Evolutionary conservation across 2,329 filamentous ascomycete genomes (phyloP).

Genomic region (Chalara sp.): DNA sequence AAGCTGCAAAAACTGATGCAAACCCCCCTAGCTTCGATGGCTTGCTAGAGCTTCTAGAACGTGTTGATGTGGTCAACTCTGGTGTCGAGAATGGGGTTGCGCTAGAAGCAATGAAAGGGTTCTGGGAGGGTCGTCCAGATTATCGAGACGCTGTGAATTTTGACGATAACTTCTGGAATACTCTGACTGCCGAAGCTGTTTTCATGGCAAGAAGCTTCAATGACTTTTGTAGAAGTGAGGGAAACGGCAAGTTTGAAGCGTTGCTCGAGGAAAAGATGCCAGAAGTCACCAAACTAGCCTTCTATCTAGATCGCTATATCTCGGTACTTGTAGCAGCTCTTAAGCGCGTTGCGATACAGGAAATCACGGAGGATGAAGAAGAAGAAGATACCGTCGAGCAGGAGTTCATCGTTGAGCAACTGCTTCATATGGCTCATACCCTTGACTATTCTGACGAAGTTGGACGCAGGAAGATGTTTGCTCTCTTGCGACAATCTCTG

Average conservation of each 20-base stretch:
- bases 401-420: slow-evolving; percentile 92
- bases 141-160: slow-evolving; percentile 69
- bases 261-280: slow-evolving; percentile 90
- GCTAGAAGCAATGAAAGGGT: slow-evolving; percentile 88
- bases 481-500: slow-evolving; percentile 76
- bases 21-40: slow-evolving; percentile 70
- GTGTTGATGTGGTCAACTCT: slow-evolving; percentile 88
- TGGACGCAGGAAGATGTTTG: slow-evolving; percentile 92
- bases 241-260: slow-evolving; percentile 66
- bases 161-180: slow-evolving; percentile 72
- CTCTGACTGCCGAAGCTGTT: slow-evolving; percentile 74
- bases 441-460: slow-evolving; percentile 98
- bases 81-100: slow-evolving; percentile 86
- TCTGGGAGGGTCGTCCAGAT: slow-evolving; percentile 89
- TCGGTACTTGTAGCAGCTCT: slow-evolving; percentile 59
- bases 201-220: slow-evolving; percentile 93
- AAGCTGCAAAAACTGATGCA: slow-evolving; percentile 29
- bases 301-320: slow-evolving; percentile 77
- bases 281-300: slow-evolving; percentile 86
- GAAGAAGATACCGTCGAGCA: slow-evolving; percentile 83
- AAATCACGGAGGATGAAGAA: slow-evolving; percentile 51
- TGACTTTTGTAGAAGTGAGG: slow-evolving; percentile 75
- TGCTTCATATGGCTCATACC: slow-evolving; percentile 85
- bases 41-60: slow-evolving; percentile 82
- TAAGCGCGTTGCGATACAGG: slow-evolving; percentile 45